Evolutionary conservation across 768 basidiomycete species (phyloP).

Genomic region (Amanita pseudoporphyria): DNA sequence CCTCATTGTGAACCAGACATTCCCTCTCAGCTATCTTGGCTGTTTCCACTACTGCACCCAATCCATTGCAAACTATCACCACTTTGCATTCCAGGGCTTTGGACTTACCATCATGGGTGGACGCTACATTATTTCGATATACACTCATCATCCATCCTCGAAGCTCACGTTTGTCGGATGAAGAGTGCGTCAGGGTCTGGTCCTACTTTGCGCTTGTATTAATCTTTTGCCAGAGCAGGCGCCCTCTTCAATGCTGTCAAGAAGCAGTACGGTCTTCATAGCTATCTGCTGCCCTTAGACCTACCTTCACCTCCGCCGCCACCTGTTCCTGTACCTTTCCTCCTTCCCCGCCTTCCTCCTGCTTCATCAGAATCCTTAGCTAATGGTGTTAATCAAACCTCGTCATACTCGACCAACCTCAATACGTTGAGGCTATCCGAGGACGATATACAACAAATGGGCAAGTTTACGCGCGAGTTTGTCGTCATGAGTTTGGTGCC

Average conservation of each 20-base stretch:
- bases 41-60: slow-evolving; percentile 73
- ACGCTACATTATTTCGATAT: slow-evolving; percentile 58
- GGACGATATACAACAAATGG: slow-evolving; percentile 64
- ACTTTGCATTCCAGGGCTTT: slow-evolving; percentile 56
- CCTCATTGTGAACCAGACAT: slow-evolving; percentile 2
- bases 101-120: slow-evolving; percentile 78
- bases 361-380: slow-evolving; percentile 12
- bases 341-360: slow-evolving; percentile 57
- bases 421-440: slow-evolving; percentile 51
- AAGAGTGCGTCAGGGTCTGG: slow-evolving; percentile 50
- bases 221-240: slow-evolving; percentile 39
- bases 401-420: slow-evolving; percentile 14
- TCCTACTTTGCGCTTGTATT: slow-evolving; percentile 5
- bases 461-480: slow-evolving; percentile 79
- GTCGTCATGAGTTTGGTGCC: slow-evolving; percentile 83
- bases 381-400: slow-evolving; percentile 11
- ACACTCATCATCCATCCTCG: slow-evolving; percentile 71
- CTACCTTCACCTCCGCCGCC: slow-evolving; percentile 56
- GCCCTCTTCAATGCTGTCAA: slow-evolving; percentile 82
- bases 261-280: slow-evolving; percentile 77
- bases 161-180: slow-evolving; percentile 58
- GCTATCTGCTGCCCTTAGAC: slow-evolving; percentile 55
- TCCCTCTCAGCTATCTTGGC: slow-evolving; percentile 60
- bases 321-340: slow-evolving; percentile 57
- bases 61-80: slow-evolving; percentile 73